These are phyloP conservation scores for Tanacetum coccineum DNA, from an alignment of 129 eudicot genomes.

Conservation along the genomic window DNA sequence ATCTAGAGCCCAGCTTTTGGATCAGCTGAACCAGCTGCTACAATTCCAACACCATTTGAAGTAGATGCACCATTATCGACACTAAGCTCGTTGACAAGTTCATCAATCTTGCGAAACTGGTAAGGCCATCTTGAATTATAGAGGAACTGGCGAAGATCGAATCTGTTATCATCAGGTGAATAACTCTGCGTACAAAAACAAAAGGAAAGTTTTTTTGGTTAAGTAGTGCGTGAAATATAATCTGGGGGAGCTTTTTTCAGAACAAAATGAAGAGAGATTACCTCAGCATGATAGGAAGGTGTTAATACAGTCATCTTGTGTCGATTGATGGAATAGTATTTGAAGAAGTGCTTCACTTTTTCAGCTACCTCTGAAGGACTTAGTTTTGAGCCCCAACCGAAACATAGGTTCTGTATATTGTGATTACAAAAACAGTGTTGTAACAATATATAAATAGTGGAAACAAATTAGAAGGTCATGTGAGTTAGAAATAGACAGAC, in stretches of 20 bases:
- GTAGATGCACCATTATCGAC: conserved; percentile 41
- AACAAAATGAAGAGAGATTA: conserved; percentile 17
- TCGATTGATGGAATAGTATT: conserved; percentile 90
- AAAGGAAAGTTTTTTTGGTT: background rate
- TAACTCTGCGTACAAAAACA: conserved; percentile 54
- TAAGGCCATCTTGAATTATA: conserved; percentile 92
- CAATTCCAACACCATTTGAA: conserved; percentile 76
- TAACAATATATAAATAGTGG: no score
- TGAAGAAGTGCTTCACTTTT: conserved; percentile 91
- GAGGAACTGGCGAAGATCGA: conserved; percentile 86
- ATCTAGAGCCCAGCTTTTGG: conserved; percentile 77
- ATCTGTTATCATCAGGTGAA: conserved; percentile 94
- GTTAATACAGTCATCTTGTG: conserved; percentile 97
- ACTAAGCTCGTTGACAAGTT: conserved; percentile 51
- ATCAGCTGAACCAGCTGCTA: conserved; percentile 81
- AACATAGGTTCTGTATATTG: conserved; percentile 70
- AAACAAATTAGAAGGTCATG: no score
- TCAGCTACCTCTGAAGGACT: conserved; percentile 86
- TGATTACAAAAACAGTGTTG: background rate
- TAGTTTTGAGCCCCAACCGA: conserved; percentile 74
- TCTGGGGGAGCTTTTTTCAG: background rate
- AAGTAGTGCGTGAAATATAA: background rate
- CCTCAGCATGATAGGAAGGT: conserved; percentile 96
- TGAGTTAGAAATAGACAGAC: no score
- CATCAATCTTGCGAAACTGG: conserved; percentile 84